phyloP scores from a whole-genome alignment of 106 monocot species.

The Acorus calamus region DNA sequence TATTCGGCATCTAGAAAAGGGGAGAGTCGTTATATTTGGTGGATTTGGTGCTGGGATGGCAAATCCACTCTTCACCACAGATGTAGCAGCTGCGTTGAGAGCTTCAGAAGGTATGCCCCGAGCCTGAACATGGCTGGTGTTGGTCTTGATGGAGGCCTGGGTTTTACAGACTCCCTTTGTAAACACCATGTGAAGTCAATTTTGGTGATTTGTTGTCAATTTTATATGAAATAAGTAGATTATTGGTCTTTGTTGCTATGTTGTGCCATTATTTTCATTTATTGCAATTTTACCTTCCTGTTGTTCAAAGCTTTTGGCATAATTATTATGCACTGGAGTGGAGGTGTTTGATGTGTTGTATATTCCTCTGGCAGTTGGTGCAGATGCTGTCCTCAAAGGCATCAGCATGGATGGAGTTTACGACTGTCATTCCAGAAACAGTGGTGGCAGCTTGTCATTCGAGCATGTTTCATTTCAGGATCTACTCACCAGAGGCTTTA shows the following conservation, averaged over 20 bases:
- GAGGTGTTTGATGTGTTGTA: neutral
- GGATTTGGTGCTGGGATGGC: conserved; percentile 68
- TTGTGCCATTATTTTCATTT: no score
- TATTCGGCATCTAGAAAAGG: conserved; percentile 95
- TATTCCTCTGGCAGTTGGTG: conserved; percentile 49
- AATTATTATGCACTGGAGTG: no score
- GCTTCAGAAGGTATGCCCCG: conserved; percentile 72
- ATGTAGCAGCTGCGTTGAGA: conserved; percentile 76
- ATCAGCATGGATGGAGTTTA: conserved; percentile 45
- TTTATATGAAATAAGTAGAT: no score
- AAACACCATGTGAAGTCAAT: no score
- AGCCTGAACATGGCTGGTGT: neutral
- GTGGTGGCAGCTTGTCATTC: conserved; percentile 31
- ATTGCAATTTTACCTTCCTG: no score
- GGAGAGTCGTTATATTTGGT: conserved; percentile 91
- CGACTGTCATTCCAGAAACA: conserved; percentile 49
- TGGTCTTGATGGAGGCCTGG: no score
- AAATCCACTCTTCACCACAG: conserved; percentile 76
- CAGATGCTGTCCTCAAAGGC: conserved; percentile 91
- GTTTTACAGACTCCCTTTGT: no score
- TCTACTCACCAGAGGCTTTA: conserved; percentile 52
- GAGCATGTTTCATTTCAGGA: conserved; percentile 91
- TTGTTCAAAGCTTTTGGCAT: no score
- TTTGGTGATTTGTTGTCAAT: no score
- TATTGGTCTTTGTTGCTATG: no score